Percentiles rank a stretch among this genome's conserved stretches.
These are phyloP conservation scores for Coemansia sp. DNA, from an alignment of 192 early-diverging fungal species.

Conservation along the genomic window DNA sequence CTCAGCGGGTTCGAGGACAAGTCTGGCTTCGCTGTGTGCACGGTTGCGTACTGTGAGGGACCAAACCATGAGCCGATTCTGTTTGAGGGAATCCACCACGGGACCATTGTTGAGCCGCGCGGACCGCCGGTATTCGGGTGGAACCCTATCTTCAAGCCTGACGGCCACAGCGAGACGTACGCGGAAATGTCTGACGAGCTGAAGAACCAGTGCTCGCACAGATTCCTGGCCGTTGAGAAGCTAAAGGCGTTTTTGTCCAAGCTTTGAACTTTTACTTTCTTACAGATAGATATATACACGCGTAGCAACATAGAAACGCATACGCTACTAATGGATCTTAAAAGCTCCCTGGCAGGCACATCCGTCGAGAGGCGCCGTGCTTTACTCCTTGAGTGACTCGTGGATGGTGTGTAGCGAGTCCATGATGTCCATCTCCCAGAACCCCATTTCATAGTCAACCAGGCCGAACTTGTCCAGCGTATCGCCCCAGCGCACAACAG, in stretches of 20 bases:
- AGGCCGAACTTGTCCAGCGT: constrained; percentile 72
- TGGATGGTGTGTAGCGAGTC: constrained; percentile 65
- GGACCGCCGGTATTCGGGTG: constrained; percentile 91
- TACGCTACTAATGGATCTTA: background rate
- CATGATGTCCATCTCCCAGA: constrained; percentile 77
- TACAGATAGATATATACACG: background rate
- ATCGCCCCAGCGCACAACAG: constrained; percentile 71
- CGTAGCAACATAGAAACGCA: background rate
- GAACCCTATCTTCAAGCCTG: constrained; percentile 95
- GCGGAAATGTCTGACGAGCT: constrained; percentile 83
- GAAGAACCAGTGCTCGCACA: constrained; percentile 94
- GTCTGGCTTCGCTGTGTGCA: constrained; percentile 88
- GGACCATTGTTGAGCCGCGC: constrained; percentile 83
- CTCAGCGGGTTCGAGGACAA: constrained; percentile 88
- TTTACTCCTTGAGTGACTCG: constrained; percentile 12
- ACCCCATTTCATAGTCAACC: constrained; percentile 85
- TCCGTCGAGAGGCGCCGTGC: no score
- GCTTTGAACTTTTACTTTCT: no score
- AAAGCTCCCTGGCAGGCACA: background rate
- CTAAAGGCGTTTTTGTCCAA: constrained; percentile 57
- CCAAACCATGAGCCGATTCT: constrained; percentile 80
- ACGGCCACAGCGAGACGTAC: constrained; percentile 72
- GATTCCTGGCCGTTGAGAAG: constrained; percentile 75
- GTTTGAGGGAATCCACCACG: constrained; percentile 86
- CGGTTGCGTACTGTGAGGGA: constrained; percentile 84